A percentile compares a stretch with the other conserved stretches of the same genome.
phyloP scores from a whole-genome alignment of 805 yeast species.

The Wickerhamomyces bisporus region DNA sequence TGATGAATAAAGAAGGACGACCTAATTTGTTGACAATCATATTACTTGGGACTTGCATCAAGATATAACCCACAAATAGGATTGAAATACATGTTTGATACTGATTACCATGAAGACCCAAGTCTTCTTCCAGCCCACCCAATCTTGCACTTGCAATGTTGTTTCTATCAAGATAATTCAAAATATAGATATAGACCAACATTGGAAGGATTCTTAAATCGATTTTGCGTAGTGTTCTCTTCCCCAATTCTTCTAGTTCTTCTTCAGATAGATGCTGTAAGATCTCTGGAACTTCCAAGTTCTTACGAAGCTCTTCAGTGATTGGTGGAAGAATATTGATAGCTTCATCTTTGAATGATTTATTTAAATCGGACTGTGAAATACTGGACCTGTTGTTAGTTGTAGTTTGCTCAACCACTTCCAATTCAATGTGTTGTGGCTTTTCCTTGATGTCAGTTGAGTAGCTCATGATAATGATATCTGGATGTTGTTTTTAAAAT shows the following conservation, averaged over 20 bases:
- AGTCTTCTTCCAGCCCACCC: slow-evolving; percentile 43
- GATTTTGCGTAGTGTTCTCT: slow-evolving; percentile 39
- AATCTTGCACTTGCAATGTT: slow-evolving; percentile 46
- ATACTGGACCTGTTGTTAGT: not conserved
- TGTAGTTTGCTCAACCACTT: not conserved
- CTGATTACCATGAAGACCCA: slow-evolving; percentile 36
- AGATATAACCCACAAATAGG: slow-evolving; percentile 44
- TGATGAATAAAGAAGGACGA: slow-evolving; percentile 45
- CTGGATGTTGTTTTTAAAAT: no score
- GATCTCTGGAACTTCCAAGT: slow-evolving; percentile 19
- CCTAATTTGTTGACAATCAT: slow-evolving; percentile 38
- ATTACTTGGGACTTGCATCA: slow-evolving; percentile 48
- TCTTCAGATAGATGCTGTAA: slow-evolving; percentile 24
- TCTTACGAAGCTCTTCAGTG: slow-evolving; percentile 10
- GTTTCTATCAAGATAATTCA: slow-evolving; percentile 46
- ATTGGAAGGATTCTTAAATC: slow-evolving; percentile 47
- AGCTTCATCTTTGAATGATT: not conserved
- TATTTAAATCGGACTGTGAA: not conserved
- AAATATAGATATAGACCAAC: slow-evolving; percentile 44
- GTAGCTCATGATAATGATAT: no score
- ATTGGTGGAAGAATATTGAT: slow-evolving; percentile 2
- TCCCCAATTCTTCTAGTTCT: slow-evolving; percentile 40
- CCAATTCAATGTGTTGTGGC: not conserved
- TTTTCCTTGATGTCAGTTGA: not conserved
- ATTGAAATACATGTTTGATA: slow-evolving; percentile 50